Evolutionary conservation across 2,329 filamentous ascomycete species (phyloP).

Genomic region (Aspergillus sp.): DNA sequence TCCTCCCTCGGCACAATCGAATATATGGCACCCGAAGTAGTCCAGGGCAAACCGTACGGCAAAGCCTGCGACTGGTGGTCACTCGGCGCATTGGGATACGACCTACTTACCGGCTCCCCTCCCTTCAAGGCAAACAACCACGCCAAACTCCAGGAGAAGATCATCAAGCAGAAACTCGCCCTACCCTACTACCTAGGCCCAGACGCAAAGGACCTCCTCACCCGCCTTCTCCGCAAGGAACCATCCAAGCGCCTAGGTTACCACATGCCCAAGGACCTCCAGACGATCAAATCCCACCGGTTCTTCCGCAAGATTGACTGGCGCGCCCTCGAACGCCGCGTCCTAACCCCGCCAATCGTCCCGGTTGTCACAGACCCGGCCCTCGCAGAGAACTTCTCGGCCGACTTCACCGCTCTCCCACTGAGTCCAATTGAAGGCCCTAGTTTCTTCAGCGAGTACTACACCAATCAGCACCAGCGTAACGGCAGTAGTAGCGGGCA

Average conservation of each 20-base stretch:
- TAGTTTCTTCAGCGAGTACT: conserved; percentile 31
- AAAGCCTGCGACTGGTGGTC: conserved; percentile 99
- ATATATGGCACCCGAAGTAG: conserved; percentile 98
- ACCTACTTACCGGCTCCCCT: conserved; percentile 87
- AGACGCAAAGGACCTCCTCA: conserved; percentile 92
- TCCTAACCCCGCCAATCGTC: conserved; percentile 84
- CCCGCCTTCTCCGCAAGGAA: conserved; percentile 85
- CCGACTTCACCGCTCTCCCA: conserved; percentile 85
- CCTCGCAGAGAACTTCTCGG: conserved; percentile 91
- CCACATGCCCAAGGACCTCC: conserved; percentile 84
- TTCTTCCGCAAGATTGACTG: conserved; percentile 98
- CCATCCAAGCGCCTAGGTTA: conserved; percentile 84
- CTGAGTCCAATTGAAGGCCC: conserved; percentile 66
- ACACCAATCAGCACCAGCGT: conserved; percentile 18
- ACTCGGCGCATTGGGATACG: conserved; percentile 85
- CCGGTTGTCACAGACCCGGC: conserved; percentile 95
- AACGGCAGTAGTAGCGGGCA: not conserved
- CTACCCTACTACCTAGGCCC: conserved; percentile 88
- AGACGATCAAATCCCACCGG: conserved; percentile 82
- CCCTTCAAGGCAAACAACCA: conserved; percentile 91
- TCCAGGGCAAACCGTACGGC: conserved; percentile 84
- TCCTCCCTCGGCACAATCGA: conserved; percentile 93
- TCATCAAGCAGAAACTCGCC: conserved; percentile 84
- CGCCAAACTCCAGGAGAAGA: conserved; percentile 93
- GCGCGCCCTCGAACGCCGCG: conserved; percentile 77